phyloP scores from a whole-genome alignment of 306 rosid species.

The Hippophae gyantsensis region DNA sequence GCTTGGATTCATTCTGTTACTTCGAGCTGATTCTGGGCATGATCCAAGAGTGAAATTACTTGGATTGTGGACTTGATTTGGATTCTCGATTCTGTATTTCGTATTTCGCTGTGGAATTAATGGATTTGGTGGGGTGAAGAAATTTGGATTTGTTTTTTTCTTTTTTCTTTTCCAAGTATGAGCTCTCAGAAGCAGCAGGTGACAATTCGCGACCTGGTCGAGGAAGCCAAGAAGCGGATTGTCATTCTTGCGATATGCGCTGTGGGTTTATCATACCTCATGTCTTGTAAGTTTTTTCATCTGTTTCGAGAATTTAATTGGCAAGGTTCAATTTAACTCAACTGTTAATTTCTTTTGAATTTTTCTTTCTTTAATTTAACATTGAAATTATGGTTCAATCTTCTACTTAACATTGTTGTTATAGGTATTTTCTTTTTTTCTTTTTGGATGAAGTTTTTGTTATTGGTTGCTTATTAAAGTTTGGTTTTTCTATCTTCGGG shows the following conservation, averaged over 20 bases:
- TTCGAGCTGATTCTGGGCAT: slow-evolving; percentile 4
- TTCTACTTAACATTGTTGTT: too few species aligned
- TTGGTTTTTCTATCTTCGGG: too few species aligned
- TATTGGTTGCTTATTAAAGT: too few species aligned
- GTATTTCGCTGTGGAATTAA: not conserved
- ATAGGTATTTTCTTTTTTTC: too few species aligned
- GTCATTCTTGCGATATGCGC: slow-evolving; percentile 65
- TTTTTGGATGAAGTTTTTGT: too few species aligned
- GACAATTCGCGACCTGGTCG: slow-evolving; percentile 72
- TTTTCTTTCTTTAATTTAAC: too few species aligned
- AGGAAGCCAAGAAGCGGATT: slow-evolving; percentile 91
- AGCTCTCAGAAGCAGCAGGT: slow-evolving; percentile 53
- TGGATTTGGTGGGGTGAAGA: not conserved
- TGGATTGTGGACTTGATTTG: slow-evolving; percentile 4
- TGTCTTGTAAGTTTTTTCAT: slow-evolving; percentile 61
- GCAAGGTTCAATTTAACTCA: too few species aligned
- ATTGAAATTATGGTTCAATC: too few species aligned
- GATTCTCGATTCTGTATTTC: slow-evolving; percentile 9
- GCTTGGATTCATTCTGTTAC: slow-evolving; percentile 6
- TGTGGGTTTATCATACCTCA: slow-evolving; percentile 84
- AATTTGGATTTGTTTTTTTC: slow-evolving; percentile 6
- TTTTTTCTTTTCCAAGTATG: slow-evolving; percentile 18
- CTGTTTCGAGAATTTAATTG: not conserved
- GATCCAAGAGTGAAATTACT: slow-evolving; percentile 7
- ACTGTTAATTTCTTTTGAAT: too few species aligned